Evolutionary conservation across 371 early-diverging fungal species (phyloP).

Genomic region (Blakeslea trispora): DNA sequence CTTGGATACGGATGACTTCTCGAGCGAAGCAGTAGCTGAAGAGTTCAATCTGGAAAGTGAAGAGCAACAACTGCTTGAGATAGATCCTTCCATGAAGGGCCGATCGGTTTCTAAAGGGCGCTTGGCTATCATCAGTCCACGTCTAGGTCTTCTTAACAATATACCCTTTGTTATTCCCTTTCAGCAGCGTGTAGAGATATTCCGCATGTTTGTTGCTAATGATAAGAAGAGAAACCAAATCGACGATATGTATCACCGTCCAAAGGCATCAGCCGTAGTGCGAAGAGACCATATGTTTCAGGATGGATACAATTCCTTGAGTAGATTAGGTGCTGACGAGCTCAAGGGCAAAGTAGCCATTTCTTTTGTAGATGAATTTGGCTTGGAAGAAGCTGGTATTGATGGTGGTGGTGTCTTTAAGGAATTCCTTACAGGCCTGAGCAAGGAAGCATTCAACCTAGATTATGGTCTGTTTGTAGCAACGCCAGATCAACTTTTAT

Average conservation of each 20-base stretch:
- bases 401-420: conserved; percentile 91
- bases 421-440: conserved; percentile 78
- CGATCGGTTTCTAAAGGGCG: conserved; percentile 36
- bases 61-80: conserved; percentile 6
- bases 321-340: conserved; percentile 46
- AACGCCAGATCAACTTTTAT: conserved; percentile 77
- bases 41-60: conserved; percentile 48
- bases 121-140: conserved; percentile 60
- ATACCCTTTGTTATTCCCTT: conserved; percentile 93
- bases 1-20: conserved; percentile 69
- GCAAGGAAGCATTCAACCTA: conserved; percentile 83
- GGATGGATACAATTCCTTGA: conserved; percentile 79
- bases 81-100: conserved; percentile 14
- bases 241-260: conserved; percentile 26
- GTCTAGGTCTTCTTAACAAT: conserved; percentile 73
- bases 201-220: conserved; percentile 72
- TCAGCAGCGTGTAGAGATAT: conserved; percentile 84
- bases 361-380: conserved; percentile 83
- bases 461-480: conserved; percentile 77
- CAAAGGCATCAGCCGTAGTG: conserved; percentile 45
- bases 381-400: conserved; percentile 89
- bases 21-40: conserved; percentile 60
- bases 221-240: conserved; percentile 55
- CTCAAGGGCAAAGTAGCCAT: conserved; percentile 83
- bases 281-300: conserved; percentile 83